Evolutionary conservation across 345 rosid genomes (phyloP), one percentile per base, ranked within the genome.

Genomic region (Salix arbutifolia): DNA sequence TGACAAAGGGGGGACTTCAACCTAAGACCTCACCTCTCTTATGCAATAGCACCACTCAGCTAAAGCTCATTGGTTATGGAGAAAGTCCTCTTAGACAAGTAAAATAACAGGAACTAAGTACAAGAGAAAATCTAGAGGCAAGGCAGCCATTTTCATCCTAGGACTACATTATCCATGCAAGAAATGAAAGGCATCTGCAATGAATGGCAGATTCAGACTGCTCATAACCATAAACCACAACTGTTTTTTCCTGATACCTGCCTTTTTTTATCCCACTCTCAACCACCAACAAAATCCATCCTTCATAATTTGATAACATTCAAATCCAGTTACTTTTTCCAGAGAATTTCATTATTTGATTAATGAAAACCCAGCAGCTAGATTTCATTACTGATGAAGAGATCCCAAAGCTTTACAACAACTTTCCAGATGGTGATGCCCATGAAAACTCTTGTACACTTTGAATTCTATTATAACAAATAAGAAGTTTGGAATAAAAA

Each of bases 401-500:
- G 23, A 21, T 69, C 50, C 33, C 28, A 11, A 46, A 70, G 33
- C 28, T 21, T 14, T 8, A 68, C 30, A 40, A 14, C 25, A 68
- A 40, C 30, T 6, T 44, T 46, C 58, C 35, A 69, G 37, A 25
- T 23, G 30, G 25, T 71, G 67, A 46, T 42, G 64, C 21, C 8
- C 5, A 17, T 19, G 21, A 23, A 0, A 62, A 62, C 30, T 31
- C 65, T 28, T 17, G 58, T 14, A 58, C 38, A 50, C 37, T 66
- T 53, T 53, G 28, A 21, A 38, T 42, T 71, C 60, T 19, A 56
- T 70, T 73, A 50, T 5, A 77, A 13, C 26, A 69, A 79, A 37
- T 18, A 42, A 23, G 44, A 53, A 68, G 38, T 19, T 61, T 37
- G 76, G 46, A 61, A 56, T 60, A 23, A 30, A 44, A 46, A 46